Evolutionary conservation across 352 stramenopile genomes (phyloP).

Genomic region (Nothophytophthora sp.): DNA sequence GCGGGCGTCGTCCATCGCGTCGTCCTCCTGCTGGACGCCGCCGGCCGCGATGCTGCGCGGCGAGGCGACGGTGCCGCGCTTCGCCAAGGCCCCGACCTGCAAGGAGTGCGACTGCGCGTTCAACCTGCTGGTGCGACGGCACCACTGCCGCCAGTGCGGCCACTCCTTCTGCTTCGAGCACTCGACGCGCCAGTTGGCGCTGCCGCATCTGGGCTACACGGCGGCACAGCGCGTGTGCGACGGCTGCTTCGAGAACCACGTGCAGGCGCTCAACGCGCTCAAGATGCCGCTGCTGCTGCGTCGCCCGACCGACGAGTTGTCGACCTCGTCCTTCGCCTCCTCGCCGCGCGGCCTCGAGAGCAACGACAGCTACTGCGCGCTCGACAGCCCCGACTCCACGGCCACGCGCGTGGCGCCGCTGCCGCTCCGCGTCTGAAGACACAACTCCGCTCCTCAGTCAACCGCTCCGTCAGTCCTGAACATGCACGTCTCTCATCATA

Average conservation of each 20-base stretch:
- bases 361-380: constrained; percentile 27
- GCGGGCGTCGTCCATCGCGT: constrained; percentile 33
- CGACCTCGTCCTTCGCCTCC: constrained; percentile 32
- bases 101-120: constrained; percentile 76
- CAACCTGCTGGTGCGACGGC: constrained; percentile 64
- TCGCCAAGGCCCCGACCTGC: constrained; percentile 67
- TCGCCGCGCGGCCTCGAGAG: constrained; percentile 32
- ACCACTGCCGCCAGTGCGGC: constrained; percentile 84
- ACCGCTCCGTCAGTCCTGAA: neutral
- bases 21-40: constrained; percentile 26
- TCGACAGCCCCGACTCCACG: constrained; percentile 20
- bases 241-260: constrained; percentile 72
- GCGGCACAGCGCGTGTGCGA: constrained; percentile 84
- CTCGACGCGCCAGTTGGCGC: constrained; percentile 67
- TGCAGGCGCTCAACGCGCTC: constrained; percentile 41
- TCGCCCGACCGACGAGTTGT: constrained; percentile 34
- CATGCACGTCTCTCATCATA: no score
- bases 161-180: constrained; percentile 88
- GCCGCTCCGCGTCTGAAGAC: neutral
- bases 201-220: constrained; percentile 71
- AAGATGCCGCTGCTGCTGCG: constrained; percentile 33
- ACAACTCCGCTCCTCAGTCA: neutral
- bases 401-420: constrained; percentile 23
- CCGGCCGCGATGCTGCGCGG: constrained; percentile 20
- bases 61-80: constrained; percentile 53